phyloP scores from a whole-genome alignment of 2,329 filamentous ascomycete genomes.

The Lachnum nothofagi region DNA sequence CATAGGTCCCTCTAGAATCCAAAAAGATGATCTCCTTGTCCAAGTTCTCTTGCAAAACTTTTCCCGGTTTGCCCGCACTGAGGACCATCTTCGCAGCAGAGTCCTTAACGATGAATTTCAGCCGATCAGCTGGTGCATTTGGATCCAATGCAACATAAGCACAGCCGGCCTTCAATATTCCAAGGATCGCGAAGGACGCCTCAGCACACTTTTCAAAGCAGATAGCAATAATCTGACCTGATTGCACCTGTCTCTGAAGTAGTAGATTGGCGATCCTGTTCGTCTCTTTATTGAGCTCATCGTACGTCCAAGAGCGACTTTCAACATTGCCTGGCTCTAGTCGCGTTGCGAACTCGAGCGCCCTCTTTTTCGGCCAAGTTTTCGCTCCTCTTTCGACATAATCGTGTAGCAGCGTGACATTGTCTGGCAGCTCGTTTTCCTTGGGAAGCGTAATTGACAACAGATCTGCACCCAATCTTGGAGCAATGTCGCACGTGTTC shows the following conservation, averaged over 20 bases:
- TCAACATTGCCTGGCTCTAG: conserved; percentile 44
- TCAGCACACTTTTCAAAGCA: conserved; percentile 37
- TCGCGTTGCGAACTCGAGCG: conserved; percentile 68
- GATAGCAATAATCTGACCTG: conserved; percentile 45
- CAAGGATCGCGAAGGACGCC: conserved; percentile 34
- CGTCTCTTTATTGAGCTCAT: conserved; percentile 63
- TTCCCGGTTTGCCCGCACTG: conserved; percentile 44
- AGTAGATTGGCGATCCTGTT: conserved; percentile 69
- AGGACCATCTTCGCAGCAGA: conserved; percentile 62
- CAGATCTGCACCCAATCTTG: conserved; percentile 35
- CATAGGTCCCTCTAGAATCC: conserved; percentile 23
- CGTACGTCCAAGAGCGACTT: conserved; percentile 65
- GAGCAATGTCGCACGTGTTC: conserved; percentile 27
- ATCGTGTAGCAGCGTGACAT: conserved; percentile 64
- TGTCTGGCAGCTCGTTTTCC: conserved; percentile 47
- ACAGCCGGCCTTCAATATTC: conserved; percentile 35
- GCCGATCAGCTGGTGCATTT: conserved; percentile 32
- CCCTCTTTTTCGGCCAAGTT: conserved; percentile 53
- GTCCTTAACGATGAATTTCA: conserved; percentile 45
- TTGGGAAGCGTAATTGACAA: conserved; percentile 64
- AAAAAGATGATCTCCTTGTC: conserved; percentile 22
- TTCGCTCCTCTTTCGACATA: conserved; percentile 65
- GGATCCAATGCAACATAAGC: conserved; percentile 38
- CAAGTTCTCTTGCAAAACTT: conserved; percentile 33
- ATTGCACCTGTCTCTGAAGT: conserved; percentile 40